A percentile compares a stretch with the other conserved stretches of the same genome.
Conservation (phyloP, 495 filamentous ascomycete genomes). For the Achaetomiella virescens region DNA sequence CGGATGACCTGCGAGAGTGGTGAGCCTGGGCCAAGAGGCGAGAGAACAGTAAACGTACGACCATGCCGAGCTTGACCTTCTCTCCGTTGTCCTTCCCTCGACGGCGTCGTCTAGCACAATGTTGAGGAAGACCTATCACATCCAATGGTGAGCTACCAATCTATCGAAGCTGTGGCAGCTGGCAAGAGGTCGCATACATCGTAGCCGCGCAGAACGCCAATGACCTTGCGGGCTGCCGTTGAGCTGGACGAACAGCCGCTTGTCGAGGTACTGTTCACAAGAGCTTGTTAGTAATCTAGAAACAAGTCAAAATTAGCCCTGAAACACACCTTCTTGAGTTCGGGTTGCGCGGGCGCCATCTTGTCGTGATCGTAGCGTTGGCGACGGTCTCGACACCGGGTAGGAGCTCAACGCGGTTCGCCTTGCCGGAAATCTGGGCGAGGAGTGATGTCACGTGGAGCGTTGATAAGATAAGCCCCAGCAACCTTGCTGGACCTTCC, state of each 20-base stretch:
- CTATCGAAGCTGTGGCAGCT: background rate
- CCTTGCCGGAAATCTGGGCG: background rate
- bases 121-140: slow-evolving; percentile 85
- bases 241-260: slow-evolving; percentile 93
- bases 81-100: slow-evolving; percentile 85
- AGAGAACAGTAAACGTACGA: slow-evolving; percentile 55
- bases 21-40: background rate
- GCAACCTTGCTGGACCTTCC: slow-evolving; percentile 1
- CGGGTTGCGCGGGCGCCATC: slow-evolving; percentile 98
- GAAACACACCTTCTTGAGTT: slow-evolving; percentile 83
- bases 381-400: background rate
- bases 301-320: background rate
- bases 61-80: slow-evolving; percentile 87
- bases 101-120: slow-evolving; percentile 97
- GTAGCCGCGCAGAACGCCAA: slow-evolving; percentile 89
- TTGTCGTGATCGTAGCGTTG: slow-evolving; percentile 32
- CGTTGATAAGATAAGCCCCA: slow-evolving; percentile 11
- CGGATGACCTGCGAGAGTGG: slow-evolving; percentile 55
- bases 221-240: slow-evolving; percentile 97
- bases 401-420: slow-evolving; percentile 6
- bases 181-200: slow-evolving; percentile 56
- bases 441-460: slow-evolving; percentile 16
- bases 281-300: slow-evolving; percentile 6
- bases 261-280: slow-evolving; percentile 83
- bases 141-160: background rate